A percentile compares a stretch with the other conserved stretches of the same genome.
These are phyloP conservation scores for Magnolia kwangsiensis DNA, from an alignment of 164 flowering plant species.

Conservation along the genomic window DNA sequence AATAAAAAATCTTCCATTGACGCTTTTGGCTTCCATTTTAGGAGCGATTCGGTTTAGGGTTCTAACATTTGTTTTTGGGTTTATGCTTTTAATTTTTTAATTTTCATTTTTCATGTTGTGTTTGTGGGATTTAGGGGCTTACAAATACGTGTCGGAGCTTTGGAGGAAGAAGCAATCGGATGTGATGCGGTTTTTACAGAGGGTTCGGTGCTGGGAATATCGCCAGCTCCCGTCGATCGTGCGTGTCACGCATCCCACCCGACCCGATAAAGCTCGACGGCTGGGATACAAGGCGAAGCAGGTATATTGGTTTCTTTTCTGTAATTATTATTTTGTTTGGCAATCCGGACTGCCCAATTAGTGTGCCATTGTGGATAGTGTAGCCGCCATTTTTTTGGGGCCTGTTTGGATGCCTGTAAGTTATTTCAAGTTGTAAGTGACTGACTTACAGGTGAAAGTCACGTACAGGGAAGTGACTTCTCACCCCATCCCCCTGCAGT, in stretches of 20 bases:
- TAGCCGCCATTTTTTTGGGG: no score
- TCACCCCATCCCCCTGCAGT: no score
- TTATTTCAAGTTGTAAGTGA: no score
- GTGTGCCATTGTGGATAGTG: no score
- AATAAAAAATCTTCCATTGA: not conserved
- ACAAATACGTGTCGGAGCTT: constrained; percentile 72
- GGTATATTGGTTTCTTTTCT: constrained; percentile 18
- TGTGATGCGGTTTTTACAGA: constrained; percentile 76
- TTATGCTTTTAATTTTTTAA: not conserved
- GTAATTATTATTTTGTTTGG: not conserved
- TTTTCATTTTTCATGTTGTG: not conserved
- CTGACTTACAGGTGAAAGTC: no score
- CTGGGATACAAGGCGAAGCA: constrained; percentile 57
- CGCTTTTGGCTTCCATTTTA: not conserved
- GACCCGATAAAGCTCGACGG: constrained; percentile 47
- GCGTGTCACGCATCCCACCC: constrained; percentile 42
- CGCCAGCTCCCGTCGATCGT: constrained; percentile 52
- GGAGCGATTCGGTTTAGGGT: not conserved
- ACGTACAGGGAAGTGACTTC: no score
- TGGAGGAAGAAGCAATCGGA: constrained; percentile 90
- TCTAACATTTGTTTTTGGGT: not conserved
- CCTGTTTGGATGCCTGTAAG: no score
- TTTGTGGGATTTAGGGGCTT: constrained; percentile 43
- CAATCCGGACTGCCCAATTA: not conserved
- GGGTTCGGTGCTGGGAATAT: constrained; percentile 82